Percentiles rank a stretch among this genome's conserved stretches.
Evolutionary conservation across 2,329 filamentous ascomycete species (phyloP).

Genomic region (Coniochaeta sp.): DNA sequence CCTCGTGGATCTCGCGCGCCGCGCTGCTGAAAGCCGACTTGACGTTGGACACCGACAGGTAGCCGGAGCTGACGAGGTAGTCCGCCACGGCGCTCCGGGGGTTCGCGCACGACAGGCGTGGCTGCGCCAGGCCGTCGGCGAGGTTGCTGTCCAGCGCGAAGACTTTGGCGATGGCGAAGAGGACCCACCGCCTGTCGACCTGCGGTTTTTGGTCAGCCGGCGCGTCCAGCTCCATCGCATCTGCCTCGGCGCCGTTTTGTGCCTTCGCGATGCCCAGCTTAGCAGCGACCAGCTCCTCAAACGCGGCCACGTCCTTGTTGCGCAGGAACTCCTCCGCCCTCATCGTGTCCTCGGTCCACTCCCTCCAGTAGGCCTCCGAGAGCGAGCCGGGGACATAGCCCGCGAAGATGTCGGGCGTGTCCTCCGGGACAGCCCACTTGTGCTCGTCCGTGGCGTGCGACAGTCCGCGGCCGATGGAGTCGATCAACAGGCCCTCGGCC

Average conservation of each 20-base stretch:
- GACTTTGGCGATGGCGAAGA: conserved; percentile 55
- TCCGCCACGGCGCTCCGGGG: conserved; percentile 48
- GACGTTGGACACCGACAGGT: conserved; percentile 52
- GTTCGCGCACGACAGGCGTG: conserved; percentile 31
- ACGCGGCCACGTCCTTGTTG: conserved; percentile 35
- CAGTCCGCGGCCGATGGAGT: conserved; percentile 64
- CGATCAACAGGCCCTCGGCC: conserved; percentile 58
- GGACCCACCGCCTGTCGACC: conserved; percentile 58
- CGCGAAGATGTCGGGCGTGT: conserved; percentile 24
- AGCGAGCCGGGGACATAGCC: conserved; percentile 40
- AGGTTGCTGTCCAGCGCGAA: conserved; percentile 46
- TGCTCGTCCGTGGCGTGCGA: conserved; percentile 29
- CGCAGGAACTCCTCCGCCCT: conserved; percentile 40
- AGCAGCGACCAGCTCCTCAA: conserved; percentile 41
- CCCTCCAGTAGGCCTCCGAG: conserved; percentile 39
- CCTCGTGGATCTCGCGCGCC: conserved; percentile 31
- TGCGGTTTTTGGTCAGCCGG: conserved; percentile 23
- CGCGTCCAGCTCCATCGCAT: conserved; percentile 1
- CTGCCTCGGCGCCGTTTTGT: conserved; percentile 11
- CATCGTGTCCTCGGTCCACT: conserved; percentile 35
- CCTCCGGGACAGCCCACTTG: conserved; percentile 20
- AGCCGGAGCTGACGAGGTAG: conserved; percentile 53
- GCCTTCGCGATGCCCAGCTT: conserved; percentile 35
- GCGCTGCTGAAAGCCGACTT: conserved; percentile 48
- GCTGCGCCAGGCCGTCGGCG: conserved; percentile 31